Evolutionary conservation across 176 grass and related monocot genomes (phyloP), one percentile per base, ranked within the genome.

Genomic region (Cymbopogon citratus): DNA sequence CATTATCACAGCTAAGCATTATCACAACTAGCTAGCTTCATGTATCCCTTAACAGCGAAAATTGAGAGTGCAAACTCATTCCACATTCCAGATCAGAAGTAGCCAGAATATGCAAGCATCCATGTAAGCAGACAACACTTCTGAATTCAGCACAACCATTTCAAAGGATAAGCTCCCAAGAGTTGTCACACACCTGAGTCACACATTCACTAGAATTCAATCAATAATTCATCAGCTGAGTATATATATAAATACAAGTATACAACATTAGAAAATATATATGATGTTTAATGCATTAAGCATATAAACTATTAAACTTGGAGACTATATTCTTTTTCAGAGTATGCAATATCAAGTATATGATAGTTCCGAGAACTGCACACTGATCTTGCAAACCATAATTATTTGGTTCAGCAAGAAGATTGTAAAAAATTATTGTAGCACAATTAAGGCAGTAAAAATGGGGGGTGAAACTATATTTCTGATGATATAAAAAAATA

Each of bases 141-240:
- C 91, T 81, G 84, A 91, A 94, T 91, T 91, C 89, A 87, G 89
- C 92, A 94, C 89, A 91, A 94, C 87, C 89, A 91, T 89, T 89
- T 89, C 89, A 94, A 93, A 94, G 81, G 65, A 94, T 36, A 87
- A 83, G 83, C 92, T 87, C 87, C 92, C 87, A 94, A 89, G 80
- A 89, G 82, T 90, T 83, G 89, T 85, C 89, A 94, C 63, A 89
- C 48, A 94, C 92, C 92, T 94, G 92, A 94, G 81, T 90, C 57
- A 94, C 79, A 91, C 89, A 90, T 87, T 81, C 78, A 92, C 90
- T 81, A 87, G 74, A 94, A 87, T 76, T 87, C 82, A 92, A 85
- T 87, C 82, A 91, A 92, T 87, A 86, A 75, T 84, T 92, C 90
- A 92, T 92, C 90, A 92, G 73, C 80, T 62, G 73, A 75, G 51